A percentile compares a stretch with the other conserved stretches of the same genome.
Evolutionary conservation across 441 rosid species (phyloP).

Genomic region (Adansonia rubrostipa): DNA sequence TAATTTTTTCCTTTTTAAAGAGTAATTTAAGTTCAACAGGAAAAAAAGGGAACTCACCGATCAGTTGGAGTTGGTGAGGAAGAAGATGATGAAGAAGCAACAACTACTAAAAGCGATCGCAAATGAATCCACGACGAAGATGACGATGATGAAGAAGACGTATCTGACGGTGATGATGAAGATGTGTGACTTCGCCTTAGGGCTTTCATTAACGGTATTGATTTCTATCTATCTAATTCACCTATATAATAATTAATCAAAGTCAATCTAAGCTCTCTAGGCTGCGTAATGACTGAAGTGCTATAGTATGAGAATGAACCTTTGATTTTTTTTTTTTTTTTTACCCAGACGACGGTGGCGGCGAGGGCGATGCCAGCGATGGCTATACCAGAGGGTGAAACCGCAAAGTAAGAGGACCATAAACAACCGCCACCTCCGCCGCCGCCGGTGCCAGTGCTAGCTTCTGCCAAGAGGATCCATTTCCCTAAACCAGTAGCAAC

Average conservation of each 20-base stretch:
- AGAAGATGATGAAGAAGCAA: slow-evolving; percentile 34
- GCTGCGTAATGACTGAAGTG: background rate
- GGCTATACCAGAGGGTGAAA: slow-evolving; percentile 61
- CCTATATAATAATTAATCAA: slow-evolving; percentile 26
- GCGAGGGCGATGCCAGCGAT: slow-evolving; percentile 49
- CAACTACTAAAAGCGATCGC: slow-evolving; percentile 59
- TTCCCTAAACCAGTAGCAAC: slow-evolving; percentile 30
- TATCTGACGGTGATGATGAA: slow-evolving; percentile 37
- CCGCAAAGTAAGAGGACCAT: slow-evolving; percentile 49
- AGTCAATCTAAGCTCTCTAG: slow-evolving; percentile 5
- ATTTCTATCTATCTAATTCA: slow-evolving; percentile 20
- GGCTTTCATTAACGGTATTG: slow-evolving; percentile 50
- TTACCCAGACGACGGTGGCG: slow-evolving; percentile 65
- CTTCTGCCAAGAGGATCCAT: slow-evolving; percentile 44
- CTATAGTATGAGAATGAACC: slow-evolving; percentile 8
- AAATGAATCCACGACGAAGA: slow-evolving; percentile 56
- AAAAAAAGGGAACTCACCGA: slow-evolving; percentile 47
- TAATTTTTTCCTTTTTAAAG: background rate
- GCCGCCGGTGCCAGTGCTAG: slow-evolving; percentile 44
- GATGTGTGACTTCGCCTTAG: slow-evolving; percentile 56
- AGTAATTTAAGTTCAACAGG: background rate
- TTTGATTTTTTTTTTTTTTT: slow-evolving; percentile 1
- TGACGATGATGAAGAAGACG: slow-evolving; percentile 36
- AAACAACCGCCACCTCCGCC: slow-evolving; percentile 31
- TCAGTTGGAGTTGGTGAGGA: slow-evolving; percentile 48